phyloP scores from a whole-genome alignment of 164 flowering plant genomes.

The Vitis rotundifolia region DNA sequence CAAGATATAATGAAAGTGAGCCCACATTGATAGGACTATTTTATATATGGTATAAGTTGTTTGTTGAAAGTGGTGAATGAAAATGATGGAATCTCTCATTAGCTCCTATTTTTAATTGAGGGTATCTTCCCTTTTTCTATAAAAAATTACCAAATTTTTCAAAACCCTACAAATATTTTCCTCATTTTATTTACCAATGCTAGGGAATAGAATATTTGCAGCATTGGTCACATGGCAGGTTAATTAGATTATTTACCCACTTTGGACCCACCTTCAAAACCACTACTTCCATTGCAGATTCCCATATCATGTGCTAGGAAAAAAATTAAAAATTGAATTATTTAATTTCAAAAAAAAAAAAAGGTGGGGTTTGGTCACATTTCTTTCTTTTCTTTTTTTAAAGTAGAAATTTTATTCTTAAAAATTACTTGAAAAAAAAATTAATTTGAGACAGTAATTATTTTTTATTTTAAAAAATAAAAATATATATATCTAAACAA shows the following conservation, averaged over 20 bases:
- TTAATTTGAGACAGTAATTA: no score
- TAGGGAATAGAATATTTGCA: constrained; percentile 5
- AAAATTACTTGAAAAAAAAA: no score
- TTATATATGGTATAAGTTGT: constrained; percentile 16
- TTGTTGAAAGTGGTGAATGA: constrained; percentile 16
- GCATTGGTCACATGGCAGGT: constrained; percentile 16
- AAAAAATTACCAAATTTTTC: background rate
- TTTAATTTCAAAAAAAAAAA: background rate
- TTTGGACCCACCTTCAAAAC: constrained; percentile 10
- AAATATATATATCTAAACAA: no score
- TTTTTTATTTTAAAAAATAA: no score
- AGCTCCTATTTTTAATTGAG: background rate
- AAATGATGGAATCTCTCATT: constrained; percentile 20
- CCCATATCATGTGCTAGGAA: background rate
- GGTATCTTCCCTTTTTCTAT: background rate
- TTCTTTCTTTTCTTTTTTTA: no score
- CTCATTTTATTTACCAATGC: background rate
- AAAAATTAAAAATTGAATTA: background rate
- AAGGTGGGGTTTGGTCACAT: no score
- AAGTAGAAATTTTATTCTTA: no score
- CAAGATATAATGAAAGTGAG: constrained; percentile 27
- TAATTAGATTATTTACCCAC: background rate
- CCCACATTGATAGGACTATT: constrained; percentile 19
- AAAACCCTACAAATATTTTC: background rate
- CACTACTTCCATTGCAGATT: constrained; percentile 11